Evolutionary conservation across 139 green algal species (phyloP).

Genomic region (Deuterostichococcus epilithicus): DNA sequence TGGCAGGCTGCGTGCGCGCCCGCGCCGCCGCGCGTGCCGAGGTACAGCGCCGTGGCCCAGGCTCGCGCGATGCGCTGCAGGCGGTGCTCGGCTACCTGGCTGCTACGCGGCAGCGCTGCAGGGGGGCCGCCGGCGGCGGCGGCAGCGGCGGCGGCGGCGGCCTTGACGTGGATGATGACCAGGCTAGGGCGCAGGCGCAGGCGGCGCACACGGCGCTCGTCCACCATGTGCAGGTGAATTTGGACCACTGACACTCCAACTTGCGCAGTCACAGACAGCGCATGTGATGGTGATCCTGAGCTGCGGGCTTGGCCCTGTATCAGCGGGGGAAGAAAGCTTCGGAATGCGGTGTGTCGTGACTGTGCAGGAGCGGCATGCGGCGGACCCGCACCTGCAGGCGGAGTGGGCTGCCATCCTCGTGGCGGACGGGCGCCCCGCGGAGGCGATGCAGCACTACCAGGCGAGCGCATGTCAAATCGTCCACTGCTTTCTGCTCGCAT

Average conservation of each 20-base stretch:
- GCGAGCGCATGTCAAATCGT: no score
- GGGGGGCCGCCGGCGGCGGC: background rate
- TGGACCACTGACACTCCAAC: background rate
- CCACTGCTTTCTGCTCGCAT: no score
- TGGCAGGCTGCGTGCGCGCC: no score
- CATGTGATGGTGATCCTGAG: background rate
- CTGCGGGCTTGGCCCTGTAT: slow-evolving; percentile 8
- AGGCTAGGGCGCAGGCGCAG: background rate
- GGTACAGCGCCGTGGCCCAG: no score
- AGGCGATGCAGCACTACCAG: slow-evolving; percentile 27
- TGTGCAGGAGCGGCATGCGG: slow-evolving; percentile 45
- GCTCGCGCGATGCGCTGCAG: background rate
- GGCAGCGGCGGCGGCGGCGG: background rate
- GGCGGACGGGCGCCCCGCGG: slow-evolving; percentile 5
- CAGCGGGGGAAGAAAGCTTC: background rate
- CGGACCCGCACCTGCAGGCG: slow-evolving; percentile 69
- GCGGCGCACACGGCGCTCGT: background rate
- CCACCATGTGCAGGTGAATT: background rate
- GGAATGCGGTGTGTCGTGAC: background rate
- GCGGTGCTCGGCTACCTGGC: background rate
- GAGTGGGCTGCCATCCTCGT: slow-evolving; percentile 60
- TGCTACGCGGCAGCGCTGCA: background rate
- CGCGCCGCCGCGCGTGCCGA: no score
- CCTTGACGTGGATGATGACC: background rate
- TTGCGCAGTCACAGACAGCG: background rate